A percentile compares a stretch with the other conserved stretches of the same genome.
phyloP scores from a whole-genome alignment of 1,284 basidiomycete species.

The Malassezia psittaci region DNA sequence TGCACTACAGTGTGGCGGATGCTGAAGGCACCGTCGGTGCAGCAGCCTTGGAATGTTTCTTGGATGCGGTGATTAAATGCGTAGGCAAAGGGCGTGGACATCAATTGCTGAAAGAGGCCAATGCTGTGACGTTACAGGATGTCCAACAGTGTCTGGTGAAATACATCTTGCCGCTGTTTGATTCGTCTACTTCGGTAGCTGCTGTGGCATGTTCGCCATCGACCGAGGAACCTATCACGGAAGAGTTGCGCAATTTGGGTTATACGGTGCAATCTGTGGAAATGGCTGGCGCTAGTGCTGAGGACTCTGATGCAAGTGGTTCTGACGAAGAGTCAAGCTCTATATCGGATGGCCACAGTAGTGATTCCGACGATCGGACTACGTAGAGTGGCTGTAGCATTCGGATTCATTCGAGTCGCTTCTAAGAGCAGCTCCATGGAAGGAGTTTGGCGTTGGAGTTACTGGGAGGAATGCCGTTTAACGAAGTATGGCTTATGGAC shows the following conservation, averaged over 20 bases:
- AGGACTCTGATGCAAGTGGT: constrained; percentile 10
- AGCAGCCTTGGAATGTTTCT: constrained; percentile 56
- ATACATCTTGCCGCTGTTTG: constrained; percentile 80
- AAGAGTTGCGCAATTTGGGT: constrained; percentile 59
- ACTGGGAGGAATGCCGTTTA: no score
- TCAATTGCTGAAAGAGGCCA: constrained; percentile 20
- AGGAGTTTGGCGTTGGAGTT: no score
- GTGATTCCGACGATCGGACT: no score
- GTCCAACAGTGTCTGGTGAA: constrained; percentile 61
- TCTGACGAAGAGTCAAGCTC: neutral
- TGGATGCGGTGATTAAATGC: constrained; percentile 28
- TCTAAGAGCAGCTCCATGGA: no score
- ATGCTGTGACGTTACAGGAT: constrained; percentile 62
- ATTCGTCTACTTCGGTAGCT: constrained; percentile 64
- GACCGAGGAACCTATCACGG: constrained; percentile 64
- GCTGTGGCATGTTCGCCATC: constrained; percentile 72
- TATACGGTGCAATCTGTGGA: constrained; percentile 67
- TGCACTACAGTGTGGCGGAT: constrained; percentile 73
- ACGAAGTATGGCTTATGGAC: no score
- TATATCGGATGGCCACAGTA: no score
- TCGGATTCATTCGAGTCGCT: no score
- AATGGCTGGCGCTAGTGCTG: constrained; percentile 46
- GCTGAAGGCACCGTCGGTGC: constrained; percentile 70
- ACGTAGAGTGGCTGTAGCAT: no score
- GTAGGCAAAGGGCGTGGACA: constrained; percentile 34